These are phyloP conservation scores for Solanum chilense DNA, from an alignment of 257 asterid genomes.

Conservation along the genomic window DNA sequence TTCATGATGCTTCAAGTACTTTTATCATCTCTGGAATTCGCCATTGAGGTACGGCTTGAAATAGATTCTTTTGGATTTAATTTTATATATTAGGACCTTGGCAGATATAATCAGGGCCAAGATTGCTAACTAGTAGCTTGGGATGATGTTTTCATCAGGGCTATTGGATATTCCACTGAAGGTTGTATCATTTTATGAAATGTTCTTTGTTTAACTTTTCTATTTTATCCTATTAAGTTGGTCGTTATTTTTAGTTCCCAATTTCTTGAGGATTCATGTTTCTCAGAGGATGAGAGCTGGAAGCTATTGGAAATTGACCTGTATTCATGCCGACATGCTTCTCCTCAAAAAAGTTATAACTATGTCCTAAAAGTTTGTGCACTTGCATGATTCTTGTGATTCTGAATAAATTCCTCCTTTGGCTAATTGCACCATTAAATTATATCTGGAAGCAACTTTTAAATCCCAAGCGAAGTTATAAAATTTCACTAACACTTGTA, in stretches of 20 bases:
- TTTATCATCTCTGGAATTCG: conserved; percentile 37
- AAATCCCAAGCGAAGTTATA: not conserved
- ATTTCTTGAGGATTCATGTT: not conserved
- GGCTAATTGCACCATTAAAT: not conserved
- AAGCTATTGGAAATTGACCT: not conserved
- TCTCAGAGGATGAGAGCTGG: not conserved
- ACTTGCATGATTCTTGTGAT: not conserved
- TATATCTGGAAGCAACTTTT: not conserved
- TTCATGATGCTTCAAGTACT: conserved; percentile 38
- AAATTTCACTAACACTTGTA: not conserved
- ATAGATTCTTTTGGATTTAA: not conserved
- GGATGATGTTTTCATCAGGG: not conserved
- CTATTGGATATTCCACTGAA: not conserved
- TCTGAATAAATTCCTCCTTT: not conserved
- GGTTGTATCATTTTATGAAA: not conserved
- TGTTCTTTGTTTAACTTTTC: not conserved
- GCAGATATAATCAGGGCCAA: not conserved
- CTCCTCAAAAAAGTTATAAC: not conserved
- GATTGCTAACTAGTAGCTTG: not conserved
- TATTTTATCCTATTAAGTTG: not conserved
- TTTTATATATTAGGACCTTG: not conserved
- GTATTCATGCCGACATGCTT: not conserved
- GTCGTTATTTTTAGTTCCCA: not conserved
- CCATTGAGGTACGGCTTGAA: conserved; percentile 32
- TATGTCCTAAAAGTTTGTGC: not conserved